Evolutionary conservation across 140 eudicot genomes (phyloP), one percentile per base, ranked within the genome.

Genomic region (Stevia rebaudiana): DNA sequence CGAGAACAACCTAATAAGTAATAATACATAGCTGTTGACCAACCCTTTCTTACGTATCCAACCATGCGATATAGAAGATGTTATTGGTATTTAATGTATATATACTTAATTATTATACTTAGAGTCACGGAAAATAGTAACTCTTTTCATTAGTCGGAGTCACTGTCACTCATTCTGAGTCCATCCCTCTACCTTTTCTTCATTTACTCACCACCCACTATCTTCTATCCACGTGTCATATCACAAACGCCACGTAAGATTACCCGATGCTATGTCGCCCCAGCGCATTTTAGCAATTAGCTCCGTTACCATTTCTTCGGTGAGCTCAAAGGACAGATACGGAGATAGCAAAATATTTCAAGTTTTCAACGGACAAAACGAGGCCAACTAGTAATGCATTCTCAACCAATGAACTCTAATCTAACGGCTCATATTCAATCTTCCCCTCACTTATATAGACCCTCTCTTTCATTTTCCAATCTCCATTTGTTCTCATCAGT

Each of bases 351-450:
- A 74, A 63, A 46, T 0, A 8, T 28, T 69, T 70, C 58, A 63
- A 46, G 0, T 4, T 28, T 69, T 70, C 58, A 81, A 65, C 90
- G 86, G 86, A 80, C 69, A 74, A 63, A 35, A 50, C 91, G 39
- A 84, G 37, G 77, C 70, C 72, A 72, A 59, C 64, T 50, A 43
- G 67, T 17, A 12, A 8, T 36, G 36, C 47, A 44, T 4, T 43
- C 17, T 53, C 68, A 42, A 12, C 71, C 74, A 36, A 66, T 36
- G 49, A 64, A 74, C 68, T 36, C 37, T 33, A 37, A 75, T 82
- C 79, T 63, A 69, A 63, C 78, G 81, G 70, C 18, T 31, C 33
- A 44, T 0, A 82, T 76, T 42, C 48, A 42, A 33, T 33, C 37
- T 0, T 5, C 6, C 3, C 8, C 37, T 33, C 37, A 33, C 37